Conservation (phyloP, 352 stramenopile genomes). For the Aphanomyces astaci region DNA sequence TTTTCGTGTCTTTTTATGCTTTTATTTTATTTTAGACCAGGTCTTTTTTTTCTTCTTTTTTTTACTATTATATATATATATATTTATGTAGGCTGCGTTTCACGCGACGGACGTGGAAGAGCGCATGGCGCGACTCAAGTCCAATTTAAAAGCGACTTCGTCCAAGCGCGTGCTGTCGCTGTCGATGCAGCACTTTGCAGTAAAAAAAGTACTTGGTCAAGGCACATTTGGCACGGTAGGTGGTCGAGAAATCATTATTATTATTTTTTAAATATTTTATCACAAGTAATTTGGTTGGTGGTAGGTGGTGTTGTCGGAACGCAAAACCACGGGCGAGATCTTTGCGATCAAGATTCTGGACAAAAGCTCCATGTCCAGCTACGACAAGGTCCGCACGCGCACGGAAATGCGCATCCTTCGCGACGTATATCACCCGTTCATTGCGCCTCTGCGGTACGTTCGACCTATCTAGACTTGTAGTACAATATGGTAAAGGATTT, state of each 20-base stretch:
- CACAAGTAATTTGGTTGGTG: no score
- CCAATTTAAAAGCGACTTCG: conserved; percentile 55
- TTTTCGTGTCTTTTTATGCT: no score
- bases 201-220: conserved; percentile 92
- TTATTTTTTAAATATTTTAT: no score
- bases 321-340: conserved; percentile 78
- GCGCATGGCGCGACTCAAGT: conserved; percentile 56
- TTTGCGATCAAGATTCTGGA: conserved; percentile 91
- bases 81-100: conserved; percentile 45
- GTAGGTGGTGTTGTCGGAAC: conserved; percentile 60
- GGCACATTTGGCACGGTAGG: conserved; percentile 90
- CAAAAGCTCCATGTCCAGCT: conserved; percentile 87
- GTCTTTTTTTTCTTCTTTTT: no score
- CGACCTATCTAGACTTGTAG: no score
- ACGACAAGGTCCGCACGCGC: conserved; percentile 89
- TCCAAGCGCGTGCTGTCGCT: conserved; percentile 78
- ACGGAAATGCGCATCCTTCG: conserved; percentile 87
- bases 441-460: conserved; percentile 65
- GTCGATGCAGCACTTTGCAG: conserved; percentile 91
- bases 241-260: no score
- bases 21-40: no score
- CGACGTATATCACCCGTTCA: conserved; percentile 89
- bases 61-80: no score
- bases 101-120: conserved; percentile 65
- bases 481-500: no score